phyloP scores from a whole-genome alignment of 2,329 filamentous ascomycete genomes.

The Aspergillus ochraceoroseus region DNA sequence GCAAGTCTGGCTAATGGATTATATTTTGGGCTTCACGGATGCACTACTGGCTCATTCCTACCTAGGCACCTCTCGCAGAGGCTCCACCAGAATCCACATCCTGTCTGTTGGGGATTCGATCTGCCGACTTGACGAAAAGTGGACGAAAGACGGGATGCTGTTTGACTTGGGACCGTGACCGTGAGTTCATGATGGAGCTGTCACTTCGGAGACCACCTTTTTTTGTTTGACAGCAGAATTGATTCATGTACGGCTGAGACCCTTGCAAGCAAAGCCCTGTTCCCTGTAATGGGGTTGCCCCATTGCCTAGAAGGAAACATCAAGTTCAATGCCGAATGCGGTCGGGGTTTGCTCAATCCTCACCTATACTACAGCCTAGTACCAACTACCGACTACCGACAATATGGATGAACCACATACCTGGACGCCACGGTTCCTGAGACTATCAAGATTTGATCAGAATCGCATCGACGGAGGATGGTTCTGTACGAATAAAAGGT shows the following conservation, averaged over 20 bases:
- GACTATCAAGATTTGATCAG: conserved; percentile 3
- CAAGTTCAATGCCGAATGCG: no score
- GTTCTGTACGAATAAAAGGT: neutral
- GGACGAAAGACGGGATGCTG: neutral
- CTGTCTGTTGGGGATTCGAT: conserved; percentile 3
- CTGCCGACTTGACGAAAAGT: conserved; percentile 2
- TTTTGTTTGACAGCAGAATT: no score
- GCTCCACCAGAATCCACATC: conserved; percentile 9
- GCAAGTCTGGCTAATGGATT: conserved; percentile 2
- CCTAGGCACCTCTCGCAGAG: neutral
- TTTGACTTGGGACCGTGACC: neutral
- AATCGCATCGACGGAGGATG: neutral
- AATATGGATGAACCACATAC: conserved; percentile 4
- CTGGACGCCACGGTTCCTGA: conserved; percentile 5
- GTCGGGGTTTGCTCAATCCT: no score
- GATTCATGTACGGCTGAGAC: no score
- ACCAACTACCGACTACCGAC: no score
- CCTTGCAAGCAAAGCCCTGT: no score
- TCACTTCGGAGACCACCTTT: no score
- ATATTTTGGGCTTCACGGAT: conserved; percentile 3
- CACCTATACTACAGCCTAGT: no score
- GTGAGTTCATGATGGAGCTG: neutral
- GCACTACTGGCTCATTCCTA: conserved; percentile 7
- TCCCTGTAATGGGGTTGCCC: no score
- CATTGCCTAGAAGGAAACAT: no score